Evolutionary conservation across 352 stramenopile species (phyloP).

Genomic region (Pythium coloratum): DNA sequence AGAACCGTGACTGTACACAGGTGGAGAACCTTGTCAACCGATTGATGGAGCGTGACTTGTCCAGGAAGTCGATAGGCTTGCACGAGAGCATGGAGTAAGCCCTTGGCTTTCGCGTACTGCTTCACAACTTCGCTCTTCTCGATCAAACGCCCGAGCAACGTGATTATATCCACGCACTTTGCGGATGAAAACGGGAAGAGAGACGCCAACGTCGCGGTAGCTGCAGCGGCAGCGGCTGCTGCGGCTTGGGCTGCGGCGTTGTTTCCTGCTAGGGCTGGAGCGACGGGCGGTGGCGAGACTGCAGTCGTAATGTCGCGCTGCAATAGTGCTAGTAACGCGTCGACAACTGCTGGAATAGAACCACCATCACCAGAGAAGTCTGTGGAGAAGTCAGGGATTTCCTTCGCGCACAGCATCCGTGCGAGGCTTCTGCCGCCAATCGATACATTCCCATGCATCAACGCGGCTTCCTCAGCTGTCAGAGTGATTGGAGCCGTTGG

Average conservation of each 20-base stretch:
- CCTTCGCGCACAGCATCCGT: constrained; percentile 38
- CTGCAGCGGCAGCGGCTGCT: constrained; percentile 26
- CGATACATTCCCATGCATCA: constrained; percentile 33
- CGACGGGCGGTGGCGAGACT: constrained; percentile 19
- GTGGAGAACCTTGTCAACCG: constrained; percentile 62
- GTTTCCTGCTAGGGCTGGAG: constrained; percentile 6
- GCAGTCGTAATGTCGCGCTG: constrained; percentile 37
- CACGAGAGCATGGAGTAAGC: constrained; percentile 39
- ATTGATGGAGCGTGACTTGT: constrained; percentile 42
- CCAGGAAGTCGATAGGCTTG: constrained; percentile 43
- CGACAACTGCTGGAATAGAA: constrained; percentile 27
- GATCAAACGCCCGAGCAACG: constrained; percentile 51
- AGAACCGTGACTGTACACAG: constrained; percentile 24
- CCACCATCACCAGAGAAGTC: constrained; percentile 5
- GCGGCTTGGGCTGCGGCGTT: constrained; percentile 22
- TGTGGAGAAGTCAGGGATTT: constrained; percentile 15
- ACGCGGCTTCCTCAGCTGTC: constrained; percentile 29
- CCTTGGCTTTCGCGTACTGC: constrained; percentile 33
- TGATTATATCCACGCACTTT: constrained; percentile 38
- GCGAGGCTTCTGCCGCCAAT: constrained; percentile 40
- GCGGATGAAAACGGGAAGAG: constrained; percentile 37
- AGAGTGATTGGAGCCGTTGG: constrained; percentile 29
- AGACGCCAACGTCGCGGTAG: constrained; percentile 17
- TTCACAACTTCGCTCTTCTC: constrained; percentile 45
- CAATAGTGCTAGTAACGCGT: constrained; percentile 41